Conservation (phyloP, 768 basidiomycete genomes). For the Lactarius psammicola region DNA sequence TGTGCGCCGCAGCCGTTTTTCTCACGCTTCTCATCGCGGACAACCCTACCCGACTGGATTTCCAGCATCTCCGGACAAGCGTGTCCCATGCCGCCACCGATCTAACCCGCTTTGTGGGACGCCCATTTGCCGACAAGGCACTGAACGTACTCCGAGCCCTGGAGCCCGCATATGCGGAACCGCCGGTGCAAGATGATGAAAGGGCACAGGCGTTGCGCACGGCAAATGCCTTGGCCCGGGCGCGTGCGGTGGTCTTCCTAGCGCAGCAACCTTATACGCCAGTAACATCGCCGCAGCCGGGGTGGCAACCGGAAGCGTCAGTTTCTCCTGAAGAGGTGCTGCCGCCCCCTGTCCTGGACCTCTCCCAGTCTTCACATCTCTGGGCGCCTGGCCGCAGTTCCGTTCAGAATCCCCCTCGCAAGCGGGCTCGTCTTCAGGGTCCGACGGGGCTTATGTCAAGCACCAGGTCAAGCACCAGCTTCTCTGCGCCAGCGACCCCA, state of each 20-base stretch:
- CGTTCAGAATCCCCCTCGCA: conserved; percentile 16
- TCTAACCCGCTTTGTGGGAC: conserved; percentile 61
- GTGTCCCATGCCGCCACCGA: conserved; percentile 67
- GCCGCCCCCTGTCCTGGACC: conserved; percentile 14
- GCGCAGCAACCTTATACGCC: conserved; percentile 50
- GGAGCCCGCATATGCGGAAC: conserved; percentile 68
- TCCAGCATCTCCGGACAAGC: conserved; percentile 70
- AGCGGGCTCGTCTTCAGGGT: conserved; percentile 24
- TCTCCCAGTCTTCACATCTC: conserved; percentile 19
- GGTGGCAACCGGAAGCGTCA: conserved; percentile 21
- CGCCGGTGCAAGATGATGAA: conserved; percentile 47
- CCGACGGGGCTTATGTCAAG: conserved; percentile 16
- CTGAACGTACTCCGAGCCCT: conserved; percentile 68
- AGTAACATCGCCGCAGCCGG: conserved; percentile 23
- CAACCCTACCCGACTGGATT: conserved; percentile 77
- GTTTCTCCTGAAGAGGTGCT: conserved; percentile 19
- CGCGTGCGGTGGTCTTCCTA: conserved; percentile 58
- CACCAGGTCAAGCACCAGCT: conserved; percentile 24
- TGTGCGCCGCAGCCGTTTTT: conserved; percentile 86
- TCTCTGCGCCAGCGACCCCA: conserved; percentile 23
- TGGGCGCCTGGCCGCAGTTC: conserved; percentile 21
- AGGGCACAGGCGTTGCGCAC: conserved; percentile 60
- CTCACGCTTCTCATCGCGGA: conserved; percentile 87
- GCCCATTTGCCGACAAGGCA: conserved; percentile 72
- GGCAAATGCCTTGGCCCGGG: conserved; percentile 74